phyloP scores from a whole-genome alignment of 139 green algal species.

The Volvox reticuliferus region DNA sequence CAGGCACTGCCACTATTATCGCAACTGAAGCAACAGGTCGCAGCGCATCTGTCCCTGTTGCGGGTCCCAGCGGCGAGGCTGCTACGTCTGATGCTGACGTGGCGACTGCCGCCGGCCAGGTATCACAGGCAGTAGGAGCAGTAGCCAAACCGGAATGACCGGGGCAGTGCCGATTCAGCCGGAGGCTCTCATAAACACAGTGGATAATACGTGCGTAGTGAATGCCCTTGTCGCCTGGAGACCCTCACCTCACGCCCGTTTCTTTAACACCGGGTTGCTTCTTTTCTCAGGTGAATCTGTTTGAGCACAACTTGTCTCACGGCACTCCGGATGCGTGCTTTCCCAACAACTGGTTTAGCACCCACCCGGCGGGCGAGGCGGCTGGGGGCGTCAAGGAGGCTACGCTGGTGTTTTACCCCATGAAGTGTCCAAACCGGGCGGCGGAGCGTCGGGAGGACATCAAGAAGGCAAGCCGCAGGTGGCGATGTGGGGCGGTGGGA shows the following conservation, averaged over 20 bases:
- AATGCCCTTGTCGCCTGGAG: too few species aligned
- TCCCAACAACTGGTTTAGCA: conserved; percentile 98
- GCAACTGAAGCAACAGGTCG: too few species aligned
- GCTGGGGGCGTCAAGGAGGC: conserved; percentile 60
- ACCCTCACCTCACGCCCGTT: too few species aligned
- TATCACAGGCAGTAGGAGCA: too few species aligned
- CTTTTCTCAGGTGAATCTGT: conserved; percentile 65
- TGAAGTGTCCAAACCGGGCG: conserved; percentile 91
- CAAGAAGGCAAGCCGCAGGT: conserved; percentile 44
- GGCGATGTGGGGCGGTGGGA: background rate
- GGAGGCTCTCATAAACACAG: too few species aligned
- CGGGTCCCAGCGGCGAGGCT: too few species aligned
- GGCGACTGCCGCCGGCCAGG: too few species aligned
- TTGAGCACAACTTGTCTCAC: conserved; percentile 83
- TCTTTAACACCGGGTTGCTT: background rate
- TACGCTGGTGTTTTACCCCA: conserved; percentile 93
- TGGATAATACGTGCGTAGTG: too few species aligned
- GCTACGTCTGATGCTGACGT: too few species aligned
- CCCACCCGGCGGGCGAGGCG: conserved; percentile 55
- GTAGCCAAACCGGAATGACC: too few species aligned
- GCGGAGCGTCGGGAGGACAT: conserved; percentile 87
- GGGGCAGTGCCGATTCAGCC: too few species aligned
- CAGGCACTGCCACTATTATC: background rate
- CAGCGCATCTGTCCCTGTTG: too few species aligned
- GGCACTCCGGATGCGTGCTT: conserved; percentile 95